phyloP scores from a whole-genome alignment of 2,329 filamentous ascomycete species.

The Fusarium sp. region DNA sequence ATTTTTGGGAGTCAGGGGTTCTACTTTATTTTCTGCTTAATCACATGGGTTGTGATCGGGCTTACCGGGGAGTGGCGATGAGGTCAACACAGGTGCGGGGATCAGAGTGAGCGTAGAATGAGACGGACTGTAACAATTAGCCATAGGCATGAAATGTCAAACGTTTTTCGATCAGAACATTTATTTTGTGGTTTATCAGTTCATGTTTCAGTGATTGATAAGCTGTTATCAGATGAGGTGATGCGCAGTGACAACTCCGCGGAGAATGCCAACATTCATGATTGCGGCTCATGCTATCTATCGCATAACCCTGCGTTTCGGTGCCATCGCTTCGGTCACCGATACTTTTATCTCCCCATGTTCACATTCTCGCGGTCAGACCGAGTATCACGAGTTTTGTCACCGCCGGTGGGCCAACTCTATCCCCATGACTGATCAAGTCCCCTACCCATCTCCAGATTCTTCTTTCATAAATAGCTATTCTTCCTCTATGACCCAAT shows the following conservation, averaged over 20 bases:
- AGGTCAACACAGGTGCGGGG: constrained; percentile 18
- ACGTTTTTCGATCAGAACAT: constrained; percentile 5
- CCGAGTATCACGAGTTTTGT: constrained; percentile 6
- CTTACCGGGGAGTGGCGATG: constrained; percentile 22
- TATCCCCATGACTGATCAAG: background rate
- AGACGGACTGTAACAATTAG: constrained; percentile 44
- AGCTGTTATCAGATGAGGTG: constrained; percentile 17
- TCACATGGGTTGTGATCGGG: constrained; percentile 24
- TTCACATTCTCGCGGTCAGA: constrained; percentile 1
- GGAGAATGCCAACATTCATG: constrained; percentile 3
- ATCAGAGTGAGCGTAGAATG: constrained; percentile 18
- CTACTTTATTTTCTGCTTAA: constrained; percentile 39
- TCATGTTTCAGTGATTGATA: constrained; percentile 24
- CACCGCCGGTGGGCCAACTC: background rate
- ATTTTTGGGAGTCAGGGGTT: constrained; percentile 48
- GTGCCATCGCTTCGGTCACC: constrained; percentile 7
- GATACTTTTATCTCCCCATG: background rate
- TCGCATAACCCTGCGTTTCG: background rate
- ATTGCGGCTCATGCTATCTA: constrained; percentile 3
- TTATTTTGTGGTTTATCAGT: background rate
- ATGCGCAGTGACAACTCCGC: constrained; percentile 1
- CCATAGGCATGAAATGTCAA: constrained; percentile 37
- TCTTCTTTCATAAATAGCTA: background rate
- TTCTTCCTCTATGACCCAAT: background rate
- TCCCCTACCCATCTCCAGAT: background rate